A percentile compares a stretch with the other conserved stretches of the same genome.
Evolutionary conservation across 23 red algal genomes (phyloP).

Genomic region (Agarophyton chilense): DNA sequence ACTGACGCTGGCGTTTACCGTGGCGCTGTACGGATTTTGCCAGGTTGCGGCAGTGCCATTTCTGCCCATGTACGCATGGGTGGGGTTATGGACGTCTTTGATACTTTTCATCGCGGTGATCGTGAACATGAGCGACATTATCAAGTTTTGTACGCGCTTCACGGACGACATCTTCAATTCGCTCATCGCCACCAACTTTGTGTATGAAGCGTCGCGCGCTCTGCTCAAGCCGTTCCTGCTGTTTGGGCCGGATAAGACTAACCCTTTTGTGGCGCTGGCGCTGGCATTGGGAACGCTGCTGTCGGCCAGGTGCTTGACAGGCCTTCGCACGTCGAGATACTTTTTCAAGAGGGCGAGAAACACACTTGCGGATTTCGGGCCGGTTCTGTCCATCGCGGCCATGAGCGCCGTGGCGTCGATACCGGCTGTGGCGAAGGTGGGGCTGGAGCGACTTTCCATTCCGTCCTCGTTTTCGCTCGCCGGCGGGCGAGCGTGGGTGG

Average conservation of each 20-base stretch:
- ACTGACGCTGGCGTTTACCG: conserved; percentile 93
- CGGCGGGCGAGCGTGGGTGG: conserved; percentile 67
- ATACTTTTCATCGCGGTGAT: conserved; percentile 81
- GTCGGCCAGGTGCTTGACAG: conserved; percentile 67
- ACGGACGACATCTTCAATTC: conserved; percentile 98
- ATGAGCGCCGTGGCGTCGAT: conserved; percentile 76
- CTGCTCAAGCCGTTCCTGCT: conserved; percentile 53
- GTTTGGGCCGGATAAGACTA: conserved; percentile 85
- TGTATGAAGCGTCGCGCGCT: conserved; percentile 78
- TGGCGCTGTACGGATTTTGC: conserved; percentile 84
- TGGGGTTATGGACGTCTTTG: conserved; percentile 89
- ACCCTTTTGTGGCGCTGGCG: conserved; percentile 64
- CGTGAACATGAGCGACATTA: conserved; percentile 81
- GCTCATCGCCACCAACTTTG: conserved; percentile 92
- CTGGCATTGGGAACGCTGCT: conserved; percentile 83
- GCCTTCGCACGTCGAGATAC: conserved; percentile 74
- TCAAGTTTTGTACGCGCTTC: conserved; percentile 95
- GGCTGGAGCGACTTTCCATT: conserved; percentile 67
- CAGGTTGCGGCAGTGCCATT: conserved; percentile 71
- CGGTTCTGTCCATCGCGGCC: conserved; percentile 73
- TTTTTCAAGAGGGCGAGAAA: conserved; percentile 63
- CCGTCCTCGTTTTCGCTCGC: conserved; percentile 77
- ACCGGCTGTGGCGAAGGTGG: conserved; percentile 53
- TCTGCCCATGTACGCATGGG: conserved; percentile 92
- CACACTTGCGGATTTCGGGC: conserved; percentile 88